Conservation (phyloP, 2,329 filamentous ascomycete species). For the Sporothrix dimorphospora region DNA sequence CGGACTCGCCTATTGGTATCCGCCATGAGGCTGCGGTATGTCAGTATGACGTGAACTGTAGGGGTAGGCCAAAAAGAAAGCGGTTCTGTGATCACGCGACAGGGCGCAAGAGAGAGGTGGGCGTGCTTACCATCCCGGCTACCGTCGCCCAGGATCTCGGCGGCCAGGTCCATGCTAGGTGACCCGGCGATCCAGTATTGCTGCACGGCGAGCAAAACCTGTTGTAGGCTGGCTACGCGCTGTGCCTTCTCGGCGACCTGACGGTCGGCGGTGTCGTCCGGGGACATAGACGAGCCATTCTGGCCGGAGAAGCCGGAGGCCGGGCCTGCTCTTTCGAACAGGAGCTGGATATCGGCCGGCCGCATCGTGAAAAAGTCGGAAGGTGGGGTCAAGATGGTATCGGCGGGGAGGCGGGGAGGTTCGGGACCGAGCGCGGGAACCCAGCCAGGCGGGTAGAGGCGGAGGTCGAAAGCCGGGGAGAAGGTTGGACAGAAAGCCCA, state of each 20-base stretch:
- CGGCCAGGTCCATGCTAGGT: constrained; percentile 50
- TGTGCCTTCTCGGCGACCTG: constrained; percentile 30
- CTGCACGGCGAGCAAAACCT: constrained; percentile 46
- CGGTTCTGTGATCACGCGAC: not conserved
- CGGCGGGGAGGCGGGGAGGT: not conserved
- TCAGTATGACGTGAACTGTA: not conserved
- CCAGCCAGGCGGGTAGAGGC: not conserved
- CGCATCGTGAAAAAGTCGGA: constrained; percentile 10
- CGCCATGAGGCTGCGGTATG: constrained; percentile 56
- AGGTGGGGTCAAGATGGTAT: not conserved
- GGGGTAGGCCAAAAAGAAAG: not conserved
- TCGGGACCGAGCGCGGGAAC: not conserved
- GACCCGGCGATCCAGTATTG: constrained; percentile 48
- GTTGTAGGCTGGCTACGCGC: constrained; percentile 39
- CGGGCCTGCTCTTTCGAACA: constrained; percentile 22
- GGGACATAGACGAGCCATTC: not conserved
- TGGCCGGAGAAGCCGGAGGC: not conserved
- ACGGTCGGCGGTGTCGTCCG: not conserved
- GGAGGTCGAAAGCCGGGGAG: constrained; percentile 1
- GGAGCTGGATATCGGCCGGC: constrained; percentile 29
- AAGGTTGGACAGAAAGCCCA: not conserved
- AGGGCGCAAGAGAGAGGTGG: not conserved
- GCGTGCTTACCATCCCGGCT: constrained; percentile 56
- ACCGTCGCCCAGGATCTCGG: constrained; percentile 58
- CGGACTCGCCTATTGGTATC: constrained; percentile 59